Conservation (phyloP, 768 basidiomycete genomes). For the Leucocoprinus birnbaumii region DNA sequence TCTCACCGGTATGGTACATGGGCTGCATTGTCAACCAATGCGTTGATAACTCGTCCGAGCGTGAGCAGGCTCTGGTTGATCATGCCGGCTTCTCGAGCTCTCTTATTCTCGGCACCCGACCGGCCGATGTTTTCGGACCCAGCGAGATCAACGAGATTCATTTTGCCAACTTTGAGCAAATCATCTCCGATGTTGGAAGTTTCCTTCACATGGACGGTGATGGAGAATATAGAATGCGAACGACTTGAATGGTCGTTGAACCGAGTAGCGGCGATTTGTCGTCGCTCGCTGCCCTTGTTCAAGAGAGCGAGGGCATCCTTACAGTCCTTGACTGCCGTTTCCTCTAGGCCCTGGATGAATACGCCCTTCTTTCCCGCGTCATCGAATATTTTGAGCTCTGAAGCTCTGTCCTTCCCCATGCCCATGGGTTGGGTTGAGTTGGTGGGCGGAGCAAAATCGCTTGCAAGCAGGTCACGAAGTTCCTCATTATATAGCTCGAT, state of each 20-base stretch:
- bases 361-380: conserved; percentile 79
- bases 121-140: conserved; percentile 97
- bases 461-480: conserved; percentile 86
- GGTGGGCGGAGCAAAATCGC: conserved; percentile 68
- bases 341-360: conserved; percentile 93
- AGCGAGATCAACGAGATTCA: conserved; percentile 96
- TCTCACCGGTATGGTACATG: conserved; percentile 92
- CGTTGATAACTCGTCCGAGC: conserved; percentile 95
- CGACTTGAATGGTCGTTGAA: conserved; percentile 98
- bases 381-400: conserved; percentile 86
- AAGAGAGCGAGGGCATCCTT: conserved; percentile 81
- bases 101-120: conserved; percentile 91
- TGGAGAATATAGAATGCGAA: conserved; percentile 96
- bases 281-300: conserved; percentile 83
- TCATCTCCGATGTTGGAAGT: conserved; percentile 77
- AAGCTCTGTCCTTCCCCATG: conserved; percentile 52
- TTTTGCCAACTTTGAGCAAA: conserved; percentile 87
- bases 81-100: conserved; percentile 97
- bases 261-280: conserved; percentile 94
- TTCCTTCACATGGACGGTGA: conserved; percentile 92
- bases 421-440: conserved; percentile 80
- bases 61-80: conserved; percentile 97
- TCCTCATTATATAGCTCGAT: conserved; percentile 99
- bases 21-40: conserved; percentile 84
- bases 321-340: conserved; percentile 78